These are phyloP conservation scores for Wallacemonas sp. DNA, from an alignment of 208 protist species.

Conservation along the genomic window DNA sequence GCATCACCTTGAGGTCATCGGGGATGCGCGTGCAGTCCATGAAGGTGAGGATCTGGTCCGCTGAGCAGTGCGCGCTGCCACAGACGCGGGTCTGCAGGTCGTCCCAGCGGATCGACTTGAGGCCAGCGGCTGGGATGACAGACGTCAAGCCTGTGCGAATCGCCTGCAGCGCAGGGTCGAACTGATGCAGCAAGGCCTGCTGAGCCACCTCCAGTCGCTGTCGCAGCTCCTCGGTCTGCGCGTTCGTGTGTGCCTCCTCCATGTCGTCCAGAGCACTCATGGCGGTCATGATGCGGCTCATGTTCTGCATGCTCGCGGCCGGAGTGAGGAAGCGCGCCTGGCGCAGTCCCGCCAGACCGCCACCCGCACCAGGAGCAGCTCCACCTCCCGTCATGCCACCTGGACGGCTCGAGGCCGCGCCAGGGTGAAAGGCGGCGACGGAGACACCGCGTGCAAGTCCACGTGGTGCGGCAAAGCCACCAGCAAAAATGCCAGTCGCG, in stretches of 20 bases:
- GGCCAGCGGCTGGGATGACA: conserved; percentile 50
- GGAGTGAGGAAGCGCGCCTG: conserved; percentile 36
- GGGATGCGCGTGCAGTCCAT: conserved; percentile 64
- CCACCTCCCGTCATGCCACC: too few species aligned
- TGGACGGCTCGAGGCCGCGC: conserved; percentile 13
- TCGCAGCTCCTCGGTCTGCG: conserved; percentile 22
- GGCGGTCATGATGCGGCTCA: conserved; percentile 18
- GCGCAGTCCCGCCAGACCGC: neutral
- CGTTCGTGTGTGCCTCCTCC: conserved; percentile 14
- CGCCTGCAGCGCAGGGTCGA: conserved; percentile 63
- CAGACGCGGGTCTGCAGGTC: conserved; percentile 85
- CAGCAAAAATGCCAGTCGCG: neutral
- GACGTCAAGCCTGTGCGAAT: conserved; percentile 71
- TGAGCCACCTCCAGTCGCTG: conserved; percentile 50
- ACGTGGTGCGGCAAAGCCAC: neutral
- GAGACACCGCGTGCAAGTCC: conserved; percentile 12
- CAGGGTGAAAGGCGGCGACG: conserved; percentile 30
- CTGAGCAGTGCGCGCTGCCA: conserved; percentile 43
- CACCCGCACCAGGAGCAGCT: neutral
- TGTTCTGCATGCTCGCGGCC: conserved; percentile 29
- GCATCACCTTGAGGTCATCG: conserved; percentile 40
- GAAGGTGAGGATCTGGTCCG: conserved; percentile 70
- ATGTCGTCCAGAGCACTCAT: conserved; percentile 20
- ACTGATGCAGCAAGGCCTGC: conserved; percentile 80
- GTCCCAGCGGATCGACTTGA: conserved; percentile 75